phyloP scores from a whole-genome alignment of 768 basidiomycete genomes.

The Pleurotus tuber-regium region DNA sequence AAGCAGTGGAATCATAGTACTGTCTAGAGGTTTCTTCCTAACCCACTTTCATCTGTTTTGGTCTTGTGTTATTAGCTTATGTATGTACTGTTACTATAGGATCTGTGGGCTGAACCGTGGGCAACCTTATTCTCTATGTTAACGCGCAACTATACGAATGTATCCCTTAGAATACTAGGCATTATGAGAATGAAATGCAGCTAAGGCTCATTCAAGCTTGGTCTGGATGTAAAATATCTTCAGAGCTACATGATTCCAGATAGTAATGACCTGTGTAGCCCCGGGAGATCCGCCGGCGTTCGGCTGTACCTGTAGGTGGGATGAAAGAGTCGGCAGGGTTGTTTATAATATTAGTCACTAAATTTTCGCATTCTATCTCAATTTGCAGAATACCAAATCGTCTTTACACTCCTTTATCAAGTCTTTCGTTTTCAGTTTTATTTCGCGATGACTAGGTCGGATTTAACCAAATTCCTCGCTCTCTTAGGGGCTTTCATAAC shows the following conservation, averaged over 20 bases:
- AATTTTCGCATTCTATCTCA: too few species aligned
- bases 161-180: not conserved
- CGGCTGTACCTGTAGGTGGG: too few species aligned
- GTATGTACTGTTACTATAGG: slow-evolving; percentile 9
- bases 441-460: slow-evolving; percentile 1
- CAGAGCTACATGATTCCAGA: too few species aligned
- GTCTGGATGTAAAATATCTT: too few species aligned
- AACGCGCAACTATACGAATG: not conserved
- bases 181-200: not conserved
- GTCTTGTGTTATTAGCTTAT: slow-evolving; percentile 8
- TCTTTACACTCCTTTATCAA: not conserved
- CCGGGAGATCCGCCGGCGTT: too few species aligned
- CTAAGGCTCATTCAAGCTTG: too few species aligned
- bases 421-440: not conserved
- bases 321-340: not conserved
- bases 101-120: not conserved
- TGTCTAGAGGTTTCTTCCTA: slow-evolving; percentile 4
- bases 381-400: not conserved
- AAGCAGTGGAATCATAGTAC: slow-evolving; percentile 28
- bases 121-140: slow-evolving; percentile 4
- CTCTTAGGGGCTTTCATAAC: slow-evolving; percentile 6
- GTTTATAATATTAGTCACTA: too few species aligned
- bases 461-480: not conserved
- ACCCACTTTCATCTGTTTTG: slow-evolving; percentile 4
- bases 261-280: too few species aligned